Conservation (phyloP, 139 green algal genomes). For the Tetraselmis chui region DNA sequence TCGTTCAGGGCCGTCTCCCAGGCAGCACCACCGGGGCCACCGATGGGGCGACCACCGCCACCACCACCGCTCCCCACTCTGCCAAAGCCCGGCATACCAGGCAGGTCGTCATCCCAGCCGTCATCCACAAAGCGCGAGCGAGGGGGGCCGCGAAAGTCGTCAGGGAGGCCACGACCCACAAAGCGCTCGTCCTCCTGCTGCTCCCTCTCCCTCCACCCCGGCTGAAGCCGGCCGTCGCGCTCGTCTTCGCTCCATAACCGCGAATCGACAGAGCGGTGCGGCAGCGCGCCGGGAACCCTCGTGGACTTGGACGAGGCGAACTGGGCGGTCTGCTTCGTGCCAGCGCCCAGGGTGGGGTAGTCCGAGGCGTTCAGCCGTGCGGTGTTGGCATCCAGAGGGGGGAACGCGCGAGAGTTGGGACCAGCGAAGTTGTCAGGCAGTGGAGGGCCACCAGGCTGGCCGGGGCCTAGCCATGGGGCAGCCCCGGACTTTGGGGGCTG, state of each 20-base stretch:
- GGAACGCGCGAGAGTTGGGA: slow-evolving; percentile 12
- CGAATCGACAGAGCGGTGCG: background rate
- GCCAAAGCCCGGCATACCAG: background rate
- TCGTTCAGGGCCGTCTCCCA: background rate
- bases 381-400: slow-evolving; percentile 18
- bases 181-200: background rate
- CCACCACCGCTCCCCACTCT: background rate
- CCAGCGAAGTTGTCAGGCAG: slow-evolving; percentile 9
- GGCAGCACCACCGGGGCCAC: background rate
- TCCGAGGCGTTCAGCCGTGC: slow-evolving; percentile 56
- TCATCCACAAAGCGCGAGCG: background rate
- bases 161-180: background rate
- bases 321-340: slow-evolving; percentile 10
- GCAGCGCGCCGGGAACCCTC: too few relatives aligned
- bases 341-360: slow-evolving; percentile 59
- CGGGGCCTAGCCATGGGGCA: background rate
- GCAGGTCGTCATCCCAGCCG: background rate
- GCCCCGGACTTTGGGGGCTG: slow-evolving; percentile 33
- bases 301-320: background rate
- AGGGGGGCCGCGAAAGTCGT: background rate
- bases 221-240: background rate
- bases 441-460: background rate
- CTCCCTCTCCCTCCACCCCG: background rate
- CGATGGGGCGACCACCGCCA: background rate
- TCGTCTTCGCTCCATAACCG: background rate